These are phyloP conservation scores for Pisolithus albus DNA, from an alignment of 768 basidiomycete species.

Conservation along the genomic window DNA sequence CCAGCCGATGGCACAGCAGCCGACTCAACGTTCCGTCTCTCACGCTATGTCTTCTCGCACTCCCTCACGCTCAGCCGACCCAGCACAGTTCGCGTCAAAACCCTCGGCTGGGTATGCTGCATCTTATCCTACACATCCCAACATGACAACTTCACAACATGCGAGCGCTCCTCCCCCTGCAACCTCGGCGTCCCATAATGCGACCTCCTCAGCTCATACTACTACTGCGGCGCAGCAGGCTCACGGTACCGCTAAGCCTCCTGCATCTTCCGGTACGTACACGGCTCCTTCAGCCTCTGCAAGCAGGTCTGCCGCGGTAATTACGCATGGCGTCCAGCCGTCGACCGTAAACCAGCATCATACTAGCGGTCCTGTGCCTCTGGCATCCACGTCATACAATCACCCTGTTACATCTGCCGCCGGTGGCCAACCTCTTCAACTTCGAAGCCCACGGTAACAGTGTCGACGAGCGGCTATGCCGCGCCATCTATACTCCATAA, in stretches of 20 bases:
- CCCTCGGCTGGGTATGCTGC: conserved; percentile 3
- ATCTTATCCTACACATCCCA: not conserved
- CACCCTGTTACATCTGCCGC: not conserved
- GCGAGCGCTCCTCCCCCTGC: not conserved
- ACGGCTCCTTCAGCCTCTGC: conserved; percentile 3
- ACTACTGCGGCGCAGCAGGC: conserved; percentile 8
- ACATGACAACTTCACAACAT: not conserved
- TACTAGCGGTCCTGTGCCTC: not conserved
- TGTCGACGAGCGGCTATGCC: not conserved
- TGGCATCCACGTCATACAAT: conserved; percentile 3
- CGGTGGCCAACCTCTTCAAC: conserved; percentile 5
- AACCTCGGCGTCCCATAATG: conserved; percentile 3
- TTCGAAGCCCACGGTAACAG: conserved; percentile 7
- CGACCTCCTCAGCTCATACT: conserved; percentile 3
- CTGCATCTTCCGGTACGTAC: conserved; percentile 1
- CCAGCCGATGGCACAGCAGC: not conserved
- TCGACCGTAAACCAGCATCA: not conserved
- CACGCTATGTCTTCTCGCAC: conserved; percentile 15
- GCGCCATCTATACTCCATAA: conserved; percentile 2
- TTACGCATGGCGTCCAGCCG: not conserved
- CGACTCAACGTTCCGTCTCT: conserved; percentile 16
- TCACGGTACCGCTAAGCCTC: conserved; percentile 6
- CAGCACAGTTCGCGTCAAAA: conserved; percentile 13
- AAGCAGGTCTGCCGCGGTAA: conserved; percentile 5
- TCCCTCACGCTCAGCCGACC: conserved; percentile 20